Evolutionary conservation across 129 eudicot species (phyloP).

Genomic region (Tagetes patula): DNA sequence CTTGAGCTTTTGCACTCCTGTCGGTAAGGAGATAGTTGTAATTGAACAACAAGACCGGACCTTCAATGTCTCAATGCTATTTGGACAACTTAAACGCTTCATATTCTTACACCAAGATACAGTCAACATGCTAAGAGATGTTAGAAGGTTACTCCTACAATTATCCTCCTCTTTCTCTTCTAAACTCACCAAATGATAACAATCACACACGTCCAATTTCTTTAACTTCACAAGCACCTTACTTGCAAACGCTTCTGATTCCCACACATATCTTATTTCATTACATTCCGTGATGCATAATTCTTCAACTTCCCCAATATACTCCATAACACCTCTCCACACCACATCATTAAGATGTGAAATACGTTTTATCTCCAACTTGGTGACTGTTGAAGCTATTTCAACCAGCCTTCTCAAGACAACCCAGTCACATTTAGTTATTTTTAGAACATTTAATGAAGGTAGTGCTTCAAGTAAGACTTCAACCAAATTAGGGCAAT

Average conservation of each 20-base stretch:
- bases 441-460: not conserved
- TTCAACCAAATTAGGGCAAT: not conserved
- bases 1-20: not conserved
- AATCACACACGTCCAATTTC: not conserved
- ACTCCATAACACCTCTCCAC: constrained; percentile 13
- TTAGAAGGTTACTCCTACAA: not conserved
- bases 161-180: not conserved
- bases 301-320: constrained; percentile 13
- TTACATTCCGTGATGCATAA: not conserved
- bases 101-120: not conserved
- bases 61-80: not conserved
- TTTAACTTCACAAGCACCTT: not conserved
- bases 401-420: constrained; percentile 6
- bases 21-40: not conserved
- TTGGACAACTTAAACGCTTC: not conserved
- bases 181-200: not conserved
- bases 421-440: not conserved
- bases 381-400: not conserved
- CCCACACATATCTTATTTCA: constrained; percentile 22
- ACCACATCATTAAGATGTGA: constrained; percentile 11
- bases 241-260: constrained; percentile 3
- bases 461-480: not conserved
- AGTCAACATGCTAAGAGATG: not conserved
- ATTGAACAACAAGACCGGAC: not conserved
- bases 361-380: not conserved